Evolutionary conservation across 2,329 filamentous ascomycete genomes (phyloP).

Genomic region (Chaetomium olivaceum): DNA sequence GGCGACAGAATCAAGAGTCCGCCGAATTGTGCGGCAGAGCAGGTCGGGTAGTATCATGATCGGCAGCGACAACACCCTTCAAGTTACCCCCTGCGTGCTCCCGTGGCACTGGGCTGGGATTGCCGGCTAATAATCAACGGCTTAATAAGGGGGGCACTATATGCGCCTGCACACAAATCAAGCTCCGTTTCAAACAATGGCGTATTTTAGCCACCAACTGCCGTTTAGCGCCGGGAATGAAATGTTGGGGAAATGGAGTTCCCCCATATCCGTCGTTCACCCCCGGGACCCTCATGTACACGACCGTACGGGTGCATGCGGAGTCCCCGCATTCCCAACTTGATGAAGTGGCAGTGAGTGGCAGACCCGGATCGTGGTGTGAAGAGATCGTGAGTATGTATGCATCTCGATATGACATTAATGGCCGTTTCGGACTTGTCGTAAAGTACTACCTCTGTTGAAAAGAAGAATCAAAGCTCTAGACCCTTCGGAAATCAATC

Average conservation of each 20-base stretch:
- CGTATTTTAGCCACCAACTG: conserved; percentile 34
- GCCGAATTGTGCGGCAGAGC: conserved; percentile 16
- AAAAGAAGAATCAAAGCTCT: not conserved
- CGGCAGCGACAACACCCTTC: conserved; percentile 11
- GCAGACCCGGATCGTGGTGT: conserved; percentile 15
- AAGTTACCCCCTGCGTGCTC: conserved; percentile 6
- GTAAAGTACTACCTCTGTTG: too few relatives aligned
- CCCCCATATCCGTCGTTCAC: too few relatives aligned
- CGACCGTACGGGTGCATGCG: conserved; percentile 6
- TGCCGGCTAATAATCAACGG: conserved; percentile 20
- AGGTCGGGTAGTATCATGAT: conserved; percentile 9
- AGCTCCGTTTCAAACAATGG: conserved; percentile 29
- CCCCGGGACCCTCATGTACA: not conserved
- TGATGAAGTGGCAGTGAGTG: not conserved
- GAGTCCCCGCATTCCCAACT: conserved; percentile 18
- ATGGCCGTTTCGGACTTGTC: not conserved
- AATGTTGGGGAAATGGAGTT: not conserved
- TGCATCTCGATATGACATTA: conserved; percentile 18
- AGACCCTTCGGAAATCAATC: not conserved
- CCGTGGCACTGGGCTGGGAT: conserved; percentile 15
- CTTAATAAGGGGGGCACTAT: conserved; percentile 18
- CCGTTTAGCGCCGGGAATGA: conserved; percentile 27
- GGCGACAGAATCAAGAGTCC: not conserved
- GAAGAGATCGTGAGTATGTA: conserved; percentile 18
- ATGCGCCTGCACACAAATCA: conserved; percentile 16